A percentile compares a stretch with the other conserved stretches of the same genome.
Evolutionary conservation across 495 filamentous ascomycete species (phyloP).

Genomic region (Neurospora cerealis): DNA sequence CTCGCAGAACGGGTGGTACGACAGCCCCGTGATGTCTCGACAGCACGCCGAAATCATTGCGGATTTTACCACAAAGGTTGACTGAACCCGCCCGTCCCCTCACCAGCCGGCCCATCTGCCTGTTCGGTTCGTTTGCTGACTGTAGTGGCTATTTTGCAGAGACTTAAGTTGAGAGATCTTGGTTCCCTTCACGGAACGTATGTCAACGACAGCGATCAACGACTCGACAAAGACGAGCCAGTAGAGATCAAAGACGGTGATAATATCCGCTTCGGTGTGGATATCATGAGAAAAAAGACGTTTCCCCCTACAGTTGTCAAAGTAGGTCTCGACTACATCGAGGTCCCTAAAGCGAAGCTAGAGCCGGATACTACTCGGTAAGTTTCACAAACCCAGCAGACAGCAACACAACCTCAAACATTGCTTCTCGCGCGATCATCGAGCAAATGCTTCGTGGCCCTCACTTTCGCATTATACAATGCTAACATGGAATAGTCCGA

Average conservation of each 20-base stretch:
- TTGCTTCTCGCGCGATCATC: not conserved
- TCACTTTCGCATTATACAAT: not conserved
- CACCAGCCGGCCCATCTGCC: not conserved
- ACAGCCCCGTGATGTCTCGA: conserved; percentile 75
- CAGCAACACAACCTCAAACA: not conserved
- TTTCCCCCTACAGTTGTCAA: conserved; percentile 29
- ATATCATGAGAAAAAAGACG: conserved; percentile 29
- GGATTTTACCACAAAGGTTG: conserved; percentile 34
- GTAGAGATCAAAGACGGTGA: conserved; percentile 28
- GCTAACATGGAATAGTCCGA: not conserved
- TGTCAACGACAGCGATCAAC: conserved; percentile 18
- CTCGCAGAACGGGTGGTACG: conserved; percentile 60
- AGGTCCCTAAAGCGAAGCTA: not conserved
- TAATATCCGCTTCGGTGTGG: conserved; percentile 34
- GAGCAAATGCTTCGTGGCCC: not conserved
- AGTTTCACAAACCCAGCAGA: not conserved
- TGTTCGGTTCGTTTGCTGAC: conserved; percentile 4
- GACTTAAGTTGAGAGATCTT: conserved; percentile 35
- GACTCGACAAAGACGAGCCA: not conserved
- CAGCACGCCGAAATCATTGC: conserved; percentile 56
- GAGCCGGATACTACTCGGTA: conserved; percentile 2
- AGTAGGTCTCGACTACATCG: conserved; percentile 12
- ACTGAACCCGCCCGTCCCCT: not conserved
- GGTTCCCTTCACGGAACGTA: conserved; percentile 51
- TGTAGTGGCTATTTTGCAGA: conserved; percentile 12